Percentiles rank a stretch among this genome's conserved stretches.
Conservation (phyloP, 768 basidiomycete species). For the Pisolithus sp. region DNA sequence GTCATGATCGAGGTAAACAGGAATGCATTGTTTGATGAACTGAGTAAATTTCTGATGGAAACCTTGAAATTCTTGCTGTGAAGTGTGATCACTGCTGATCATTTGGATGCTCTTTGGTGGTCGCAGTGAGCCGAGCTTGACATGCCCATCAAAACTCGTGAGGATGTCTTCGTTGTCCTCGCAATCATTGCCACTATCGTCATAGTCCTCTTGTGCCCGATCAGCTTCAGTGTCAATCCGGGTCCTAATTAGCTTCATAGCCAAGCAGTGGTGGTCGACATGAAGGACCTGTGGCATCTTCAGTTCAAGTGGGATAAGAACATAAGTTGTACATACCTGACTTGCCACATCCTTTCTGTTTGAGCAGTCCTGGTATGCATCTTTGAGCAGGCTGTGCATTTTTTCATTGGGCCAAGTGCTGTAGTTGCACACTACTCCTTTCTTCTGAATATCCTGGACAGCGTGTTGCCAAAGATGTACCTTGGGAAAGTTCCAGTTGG, state of each 20-base stretch:
- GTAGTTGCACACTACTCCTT: conserved; percentile 26
- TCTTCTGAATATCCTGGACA: conserved; percentile 26
- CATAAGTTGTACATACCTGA: conserved; percentile 20
- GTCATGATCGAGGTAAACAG: no score
- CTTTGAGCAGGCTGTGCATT: conserved; percentile 22
- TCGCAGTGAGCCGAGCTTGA: no score
- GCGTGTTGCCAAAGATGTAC: conserved; percentile 26
- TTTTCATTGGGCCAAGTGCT: conserved; percentile 29
- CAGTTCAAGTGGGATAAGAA: neutral
- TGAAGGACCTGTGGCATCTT: conserved; percentile 4
- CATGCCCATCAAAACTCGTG: no score
- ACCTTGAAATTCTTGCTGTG: no score
- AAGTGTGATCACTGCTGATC: no score
- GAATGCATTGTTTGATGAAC: no score
- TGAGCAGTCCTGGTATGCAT: conserved; percentile 19
- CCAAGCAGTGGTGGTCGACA: conserved; percentile 8
- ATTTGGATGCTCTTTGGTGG: no score
- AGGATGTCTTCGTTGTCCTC: no score
- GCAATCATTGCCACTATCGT: no score
- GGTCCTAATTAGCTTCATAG: conserved; percentile 1
- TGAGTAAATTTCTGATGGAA: no score
- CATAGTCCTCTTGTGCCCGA: conserved; percentile 2
- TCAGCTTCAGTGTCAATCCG: neutral
- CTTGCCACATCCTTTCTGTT: conserved; percentile 29
- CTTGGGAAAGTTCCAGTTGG: conserved; percentile 32